These are phyloP conservation scores for Rhodamnia rubescens DNA, from an alignment of 345 rosid species.

Conservation along the genomic window DNA sequence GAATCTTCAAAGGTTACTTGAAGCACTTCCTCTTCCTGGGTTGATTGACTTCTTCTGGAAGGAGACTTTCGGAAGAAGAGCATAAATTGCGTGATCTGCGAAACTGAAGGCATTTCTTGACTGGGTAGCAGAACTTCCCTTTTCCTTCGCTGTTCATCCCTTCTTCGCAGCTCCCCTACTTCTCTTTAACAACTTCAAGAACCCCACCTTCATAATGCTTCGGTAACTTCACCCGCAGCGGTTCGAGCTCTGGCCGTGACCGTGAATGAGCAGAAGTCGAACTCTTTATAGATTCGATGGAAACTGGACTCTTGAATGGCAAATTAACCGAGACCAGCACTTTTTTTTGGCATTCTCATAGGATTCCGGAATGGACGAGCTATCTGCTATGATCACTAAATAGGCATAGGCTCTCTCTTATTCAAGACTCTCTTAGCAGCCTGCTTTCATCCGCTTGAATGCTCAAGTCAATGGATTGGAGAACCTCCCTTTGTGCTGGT, in stretches of 20 bases:
- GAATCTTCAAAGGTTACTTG: background rate
- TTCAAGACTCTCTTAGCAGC: background rate
- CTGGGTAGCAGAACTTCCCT: background rate
- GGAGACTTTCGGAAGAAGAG: background rate
- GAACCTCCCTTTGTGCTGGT: background rate
- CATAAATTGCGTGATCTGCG: background rate
- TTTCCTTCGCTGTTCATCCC: background rate
- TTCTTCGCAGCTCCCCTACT: background rate
- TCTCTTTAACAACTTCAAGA: background rate
- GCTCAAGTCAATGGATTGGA: background rate
- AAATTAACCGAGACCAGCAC: background rate
- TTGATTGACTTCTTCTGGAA: background rate
- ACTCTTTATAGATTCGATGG: background rate
- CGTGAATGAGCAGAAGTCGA: background rate
- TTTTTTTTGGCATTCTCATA: background rate
- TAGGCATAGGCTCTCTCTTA: background rate
- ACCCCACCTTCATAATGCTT: background rate
- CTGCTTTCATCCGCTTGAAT: background rate
- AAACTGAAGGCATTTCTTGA: background rate
- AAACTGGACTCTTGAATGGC: background rate
- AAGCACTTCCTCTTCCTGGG: background rate
- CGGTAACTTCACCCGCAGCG: background rate
- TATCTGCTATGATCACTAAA: background rate
- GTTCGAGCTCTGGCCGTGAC: background rate
- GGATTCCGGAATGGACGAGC: background rate